phyloP scores from a whole-genome alignment of 331 rosid species.

The Ulmus americana region DNA sequence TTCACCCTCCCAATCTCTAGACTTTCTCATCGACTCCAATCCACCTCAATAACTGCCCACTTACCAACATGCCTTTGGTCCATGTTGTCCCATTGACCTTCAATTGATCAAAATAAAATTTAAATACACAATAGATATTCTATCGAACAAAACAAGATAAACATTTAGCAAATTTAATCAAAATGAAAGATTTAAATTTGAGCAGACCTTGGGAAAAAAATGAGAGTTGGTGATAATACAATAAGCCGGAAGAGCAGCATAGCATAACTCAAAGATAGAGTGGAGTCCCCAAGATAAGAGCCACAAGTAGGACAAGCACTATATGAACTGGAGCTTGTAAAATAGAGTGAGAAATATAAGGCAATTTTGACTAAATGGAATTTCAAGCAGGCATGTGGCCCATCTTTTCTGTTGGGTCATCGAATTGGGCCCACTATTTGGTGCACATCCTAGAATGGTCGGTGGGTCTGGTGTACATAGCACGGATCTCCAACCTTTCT shows the following conservation, averaged over 20 bases:
- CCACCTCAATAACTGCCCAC: too few species aligned
- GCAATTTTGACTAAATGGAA: conserved; percentile 41
- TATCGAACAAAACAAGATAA: neutral
- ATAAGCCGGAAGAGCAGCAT: conserved; percentile 54
- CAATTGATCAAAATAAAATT: neutral
- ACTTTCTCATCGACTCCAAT: too few species aligned
- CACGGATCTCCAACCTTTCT: conserved; percentile 62
- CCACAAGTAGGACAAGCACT: conserved; percentile 40
- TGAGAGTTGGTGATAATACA: conserved; percentile 53
- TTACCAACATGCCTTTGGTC: too few species aligned
- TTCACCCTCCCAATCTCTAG: too few species aligned
- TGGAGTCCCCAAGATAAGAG: conserved; percentile 38
- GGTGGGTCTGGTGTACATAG: conserved; percentile 35
- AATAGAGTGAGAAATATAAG: conserved; percentile 39
- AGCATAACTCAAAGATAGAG: conserved; percentile 42
- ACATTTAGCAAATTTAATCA: neutral
- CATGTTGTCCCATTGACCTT: too few species aligned
- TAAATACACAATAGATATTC: too few species aligned
- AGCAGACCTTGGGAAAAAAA: conserved; percentile 55
- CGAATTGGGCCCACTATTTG: conserved; percentile 38
- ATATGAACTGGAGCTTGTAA: conserved; percentile 50
- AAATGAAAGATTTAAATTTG: neutral
- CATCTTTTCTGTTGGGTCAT: conserved; percentile 66
- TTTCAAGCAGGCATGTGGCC: conserved; percentile 52
- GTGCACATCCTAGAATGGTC: conserved; percentile 52